A percentile compares a stretch with the other conserved stretches of the same genome.
These are phyloP conservation scores for Xylariales sp. DNA, from an alignment of 2,329 filamentous ascomycete species.

Conservation along the genomic window DNA sequence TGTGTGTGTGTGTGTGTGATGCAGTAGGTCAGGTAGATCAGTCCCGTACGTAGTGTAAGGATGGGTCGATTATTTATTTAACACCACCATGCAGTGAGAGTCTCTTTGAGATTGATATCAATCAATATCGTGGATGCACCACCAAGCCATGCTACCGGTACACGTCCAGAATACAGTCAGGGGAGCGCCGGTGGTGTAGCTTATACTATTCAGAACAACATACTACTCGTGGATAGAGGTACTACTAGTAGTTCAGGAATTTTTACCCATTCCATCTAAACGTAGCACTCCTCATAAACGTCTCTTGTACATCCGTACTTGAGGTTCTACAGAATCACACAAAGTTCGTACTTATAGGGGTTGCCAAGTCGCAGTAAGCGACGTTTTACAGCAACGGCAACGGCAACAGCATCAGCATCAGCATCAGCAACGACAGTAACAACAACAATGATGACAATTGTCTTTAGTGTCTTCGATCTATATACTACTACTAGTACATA, in stretches of 20 bases:
- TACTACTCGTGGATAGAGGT: too few species aligned
- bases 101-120: slow-evolving; percentile 14
- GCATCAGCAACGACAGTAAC: neutral
- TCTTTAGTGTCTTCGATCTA: neutral
- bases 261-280: neutral
- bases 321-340: slow-evolving; percentile 5
- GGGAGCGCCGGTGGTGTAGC: neutral
- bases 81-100: slow-evolving; percentile 26
- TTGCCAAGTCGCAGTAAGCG: neutral
- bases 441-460: slow-evolving; percentile 1
- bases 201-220: slow-evolving; percentile 1
- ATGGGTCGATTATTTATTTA: slow-evolving; percentile 21
- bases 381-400: neutral
- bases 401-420: too few species aligned
- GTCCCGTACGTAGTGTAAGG: slow-evolving; percentile 10
- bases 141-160: slow-evolving; percentile 3
- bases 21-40: slow-evolving; percentile 25
- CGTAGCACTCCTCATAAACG: neutral
- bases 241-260: neutral
- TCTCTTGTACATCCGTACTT: slow-evolving; percentile 1
- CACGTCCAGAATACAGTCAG: neutral
- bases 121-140: neutral
- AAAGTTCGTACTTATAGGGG: neutral
- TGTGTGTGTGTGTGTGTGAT: slow-evolving; percentile 14
- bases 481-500: too few species aligned